Evolutionary conservation across 768 basidiomycete genomes (phyloP), one percentile per base, ranked within the genome.

Genomic region (Pisolithus sp.): DNA sequence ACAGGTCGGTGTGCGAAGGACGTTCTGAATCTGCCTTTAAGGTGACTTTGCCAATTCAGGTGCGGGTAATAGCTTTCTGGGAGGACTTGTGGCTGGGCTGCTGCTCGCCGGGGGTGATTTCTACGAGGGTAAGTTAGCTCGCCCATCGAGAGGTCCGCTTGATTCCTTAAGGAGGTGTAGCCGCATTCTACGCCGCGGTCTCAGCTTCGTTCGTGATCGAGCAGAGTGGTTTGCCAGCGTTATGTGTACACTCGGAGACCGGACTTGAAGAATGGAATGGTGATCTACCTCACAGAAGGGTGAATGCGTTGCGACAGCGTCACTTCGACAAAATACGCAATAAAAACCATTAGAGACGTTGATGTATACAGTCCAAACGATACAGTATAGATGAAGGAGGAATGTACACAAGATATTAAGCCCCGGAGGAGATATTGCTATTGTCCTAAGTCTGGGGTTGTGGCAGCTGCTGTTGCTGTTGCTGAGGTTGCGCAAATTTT

Each of bases 31-130:
- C 13, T n/a, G 20, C 23, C 4, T 9, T 49, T 38, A 37, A 31
- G 40, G 52, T 50, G 51, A 57, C 49, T 45, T 38, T 28, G 12
- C 7, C 31, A 48, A 54, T 36, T 21, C 56, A 90, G 89, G 93
- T 41, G 92, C 90, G n/a, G 93, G 93, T 15, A 95, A 95, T 65
- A 78, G 81, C 53, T 95, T 94, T 66, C 73, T 94, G 21, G 91
- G 91, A 13, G 91, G 91, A 6, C 74, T 93, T 13, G 82, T 82
- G 10, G 91, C 89, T 18, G 91, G 91, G 0, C 64, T 93, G 47
- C 56, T 69, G 18, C 58, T 82, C 47, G 70, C 76, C 41, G 60
- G 75, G 38, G 80, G 78, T 2, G 77, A 91, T 62, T 65, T 88
- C n/a, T 74, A 74, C 46, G 70, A 82, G 75, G 89, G 92, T 90